These are phyloP conservation scores for Chytridium lagenaria DNA, from an alignment of 371 early-diverging fungal species.

Conservation along the genomic window DNA sequence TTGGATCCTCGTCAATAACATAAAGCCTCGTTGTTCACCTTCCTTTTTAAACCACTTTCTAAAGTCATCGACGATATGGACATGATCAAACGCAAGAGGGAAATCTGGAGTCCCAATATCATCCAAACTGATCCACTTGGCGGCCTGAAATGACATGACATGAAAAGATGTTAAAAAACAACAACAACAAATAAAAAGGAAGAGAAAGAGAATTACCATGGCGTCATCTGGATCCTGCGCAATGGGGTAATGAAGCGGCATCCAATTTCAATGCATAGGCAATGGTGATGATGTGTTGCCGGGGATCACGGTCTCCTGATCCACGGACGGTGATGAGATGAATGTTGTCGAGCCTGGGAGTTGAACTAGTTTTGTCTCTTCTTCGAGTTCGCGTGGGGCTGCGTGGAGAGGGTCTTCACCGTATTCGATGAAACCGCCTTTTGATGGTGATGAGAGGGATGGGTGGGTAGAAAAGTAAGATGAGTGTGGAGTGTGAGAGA, in stretches of 20 bases:
- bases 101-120: neutral
- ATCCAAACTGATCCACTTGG: constrained; percentile 23
- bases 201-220: neutral
- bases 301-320: constrained; percentile 30
- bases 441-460: too few relatives aligned
- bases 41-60: constrained; percentile 24
- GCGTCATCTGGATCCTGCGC: constrained; percentile 32
- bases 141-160: constrained; percentile 6
- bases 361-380: constrained; percentile 25
- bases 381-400: constrained; percentile 34
- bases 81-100: constrained; percentile 27
- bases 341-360: neutral
- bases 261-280: constrained; percentile 36
- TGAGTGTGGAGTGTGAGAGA: too few relatives aligned
- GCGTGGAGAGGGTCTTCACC: constrained; percentile 37
- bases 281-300: constrained; percentile 38
- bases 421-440: constrained; percentile 39
- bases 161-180: too few relatives aligned
- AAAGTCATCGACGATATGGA: constrained; percentile 18
- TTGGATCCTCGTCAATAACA: constrained; percentile 19
- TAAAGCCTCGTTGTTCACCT: constrained; percentile 9
- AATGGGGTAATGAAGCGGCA: neutral
- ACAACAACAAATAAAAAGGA: too few relatives aligned
- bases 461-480: too few relatives aligned
- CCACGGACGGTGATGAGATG: constrained; percentile 35